Conservation (phyloP, 2,329 filamentous ascomycete species). For the Metarhizium robertsii region DNA sequence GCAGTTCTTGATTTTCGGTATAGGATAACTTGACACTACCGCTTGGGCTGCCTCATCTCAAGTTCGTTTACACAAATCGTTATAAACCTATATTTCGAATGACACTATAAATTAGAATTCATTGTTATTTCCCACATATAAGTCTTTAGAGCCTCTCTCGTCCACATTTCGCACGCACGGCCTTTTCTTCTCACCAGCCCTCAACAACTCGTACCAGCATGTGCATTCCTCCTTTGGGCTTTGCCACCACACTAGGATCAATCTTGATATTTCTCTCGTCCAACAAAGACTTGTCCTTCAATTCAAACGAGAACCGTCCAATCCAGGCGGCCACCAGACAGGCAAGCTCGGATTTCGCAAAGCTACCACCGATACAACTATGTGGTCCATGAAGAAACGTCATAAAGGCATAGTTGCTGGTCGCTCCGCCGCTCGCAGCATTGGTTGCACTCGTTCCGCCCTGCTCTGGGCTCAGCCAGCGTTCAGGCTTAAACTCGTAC, state of each 20-base stretch:
- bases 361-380: constrained; percentile 32
- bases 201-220: constrained; percentile 7
- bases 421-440: constrained; percentile 11
- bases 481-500: constrained; percentile 25
- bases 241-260: constrained; percentile 25
- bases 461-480: constrained; percentile 21
- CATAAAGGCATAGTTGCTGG: constrained; percentile 58
- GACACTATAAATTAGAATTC: too few species aligned
- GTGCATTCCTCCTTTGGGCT: constrained; percentile 9
- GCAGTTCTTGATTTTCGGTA: too few species aligned
- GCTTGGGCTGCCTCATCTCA: too few species aligned
- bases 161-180: background rate
- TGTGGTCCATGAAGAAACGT: constrained; percentile 60
- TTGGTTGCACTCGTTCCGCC: constrained; percentile 8
- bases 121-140: too few species aligned
- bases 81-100: too few species aligned
- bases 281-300: constrained; percentile 48
- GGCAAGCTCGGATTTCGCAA: constrained; percentile 76
- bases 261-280: constrained; percentile 59
- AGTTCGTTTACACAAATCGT: too few species aligned
- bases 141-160: too few species aligned
- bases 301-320: constrained; percentile 58
- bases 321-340: constrained; percentile 69
- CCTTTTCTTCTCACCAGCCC: constrained; percentile 6
- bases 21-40: too few species aligned